Conservation (phyloP, 208 protist genomes). For the Trypanosoma rangeli region DNA sequence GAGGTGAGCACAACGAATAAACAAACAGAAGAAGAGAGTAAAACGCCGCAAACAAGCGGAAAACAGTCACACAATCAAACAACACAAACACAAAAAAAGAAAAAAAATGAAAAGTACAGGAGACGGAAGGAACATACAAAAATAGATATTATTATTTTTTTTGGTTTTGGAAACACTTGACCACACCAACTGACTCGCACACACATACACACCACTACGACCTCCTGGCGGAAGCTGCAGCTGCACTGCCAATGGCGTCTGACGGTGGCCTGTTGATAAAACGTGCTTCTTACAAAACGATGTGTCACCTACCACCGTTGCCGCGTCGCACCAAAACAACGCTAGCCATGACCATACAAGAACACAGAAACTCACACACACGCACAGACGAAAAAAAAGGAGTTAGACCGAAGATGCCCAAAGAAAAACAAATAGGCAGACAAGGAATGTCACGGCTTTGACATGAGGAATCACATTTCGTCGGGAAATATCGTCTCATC, state of each 20-base stretch:
- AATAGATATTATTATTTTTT: too few species aligned
- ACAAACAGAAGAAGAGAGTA: background rate
- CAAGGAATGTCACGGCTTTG: background rate
- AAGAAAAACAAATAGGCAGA: slow-evolving; percentile 23
- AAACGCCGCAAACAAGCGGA: slow-evolving; percentile 9
- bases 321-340: background rate
- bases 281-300: background rate
- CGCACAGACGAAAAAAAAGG: background rate
- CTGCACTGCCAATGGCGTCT: background rate
- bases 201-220: background rate
- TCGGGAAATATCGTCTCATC: slow-evolving; percentile 86
- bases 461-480: slow-evolving; percentile 14
- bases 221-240: background rate
- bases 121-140: background rate
- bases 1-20: background rate
- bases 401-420: background rate
- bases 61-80: background rate
- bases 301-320: background rate
- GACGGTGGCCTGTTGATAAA: background rate
- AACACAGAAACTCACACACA: slow-evolving; percentile 21
- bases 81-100: background rate
- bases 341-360: background rate
- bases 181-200: background rate
- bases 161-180: background rate
- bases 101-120: slow-evolving; percentile 14